Conservation (phyloP, 371 early-diverging fungal species). For the Mortierella sp. region DNA sequence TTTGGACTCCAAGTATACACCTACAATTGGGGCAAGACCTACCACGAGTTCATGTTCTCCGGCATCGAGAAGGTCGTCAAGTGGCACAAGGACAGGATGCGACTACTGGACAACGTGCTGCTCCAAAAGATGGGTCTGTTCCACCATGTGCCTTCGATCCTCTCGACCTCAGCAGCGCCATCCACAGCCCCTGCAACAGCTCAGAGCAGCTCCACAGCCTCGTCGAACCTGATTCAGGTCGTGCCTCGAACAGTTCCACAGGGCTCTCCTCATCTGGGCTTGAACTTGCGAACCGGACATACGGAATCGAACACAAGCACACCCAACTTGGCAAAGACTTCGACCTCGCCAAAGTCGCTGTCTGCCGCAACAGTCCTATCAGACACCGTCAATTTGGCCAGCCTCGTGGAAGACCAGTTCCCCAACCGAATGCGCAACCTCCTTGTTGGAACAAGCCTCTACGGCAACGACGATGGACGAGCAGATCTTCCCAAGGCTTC, state of each 20-base stretch:
- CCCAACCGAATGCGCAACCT: slow-evolving; percentile 40
- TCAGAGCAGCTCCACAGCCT: slow-evolving; percentile 21
- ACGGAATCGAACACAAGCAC: slow-evolving; percentile 26
- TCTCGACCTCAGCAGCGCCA: slow-evolving; percentile 23
- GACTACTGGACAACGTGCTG: slow-evolving; percentile 68
- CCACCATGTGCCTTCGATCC: slow-evolving; percentile 63
- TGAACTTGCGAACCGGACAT: slow-evolving; percentile 29
- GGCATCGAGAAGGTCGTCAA: slow-evolving; percentile 58
- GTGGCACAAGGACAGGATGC: slow-evolving; percentile 69
- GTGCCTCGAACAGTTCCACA: slow-evolving; percentile 32
- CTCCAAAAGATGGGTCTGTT: slow-evolving; percentile 82
- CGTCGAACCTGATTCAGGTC: slow-evolving; percentile 21
- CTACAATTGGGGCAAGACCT: slow-evolving; percentile 76
- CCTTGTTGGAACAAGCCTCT: slow-evolving; percentile 30
- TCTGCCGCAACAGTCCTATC: slow-evolving; percentile 15
- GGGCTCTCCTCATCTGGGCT: slow-evolving; percentile 47
- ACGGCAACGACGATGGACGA: slow-evolving; percentile 39
- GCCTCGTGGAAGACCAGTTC: slow-evolving; percentile 55
- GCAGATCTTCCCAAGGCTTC: slow-evolving; percentile 36
- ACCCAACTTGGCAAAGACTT: slow-evolving; percentile 27
- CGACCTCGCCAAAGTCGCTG: slow-evolving; percentile 41
- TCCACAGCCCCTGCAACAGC: background rate
- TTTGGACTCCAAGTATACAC: slow-evolving; percentile 68
- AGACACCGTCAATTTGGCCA: slow-evolving; percentile 35
- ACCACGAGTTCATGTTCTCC: slow-evolving; percentile 70